Conservation (phyloP, 2,329 filamentous ascomycete genomes). For the Scytalidium lignicola region DNA sequence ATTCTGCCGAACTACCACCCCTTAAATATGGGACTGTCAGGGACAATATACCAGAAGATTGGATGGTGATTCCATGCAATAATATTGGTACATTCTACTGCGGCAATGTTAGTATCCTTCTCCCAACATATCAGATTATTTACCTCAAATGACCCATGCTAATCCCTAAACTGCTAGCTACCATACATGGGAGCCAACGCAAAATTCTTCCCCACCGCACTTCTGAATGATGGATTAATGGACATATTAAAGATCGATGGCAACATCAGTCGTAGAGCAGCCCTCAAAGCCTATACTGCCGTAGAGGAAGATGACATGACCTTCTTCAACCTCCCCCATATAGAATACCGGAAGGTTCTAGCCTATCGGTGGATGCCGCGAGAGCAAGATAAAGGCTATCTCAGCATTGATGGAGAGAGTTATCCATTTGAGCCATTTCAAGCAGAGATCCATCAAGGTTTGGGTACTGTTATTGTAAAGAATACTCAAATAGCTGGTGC, state of each 20-base stretch:
- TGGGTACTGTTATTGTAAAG: conserved; percentile 76
- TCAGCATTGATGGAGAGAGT: conserved; percentile 86
- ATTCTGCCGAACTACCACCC: conserved; percentile 53
- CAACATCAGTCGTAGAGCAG: conserved; percentile 59
- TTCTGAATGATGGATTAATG: conserved; percentile 75
- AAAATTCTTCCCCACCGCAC: conserved; percentile 79
- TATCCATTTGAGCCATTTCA: conserved; percentile 84
- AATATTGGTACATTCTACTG: conserved; percentile 86
- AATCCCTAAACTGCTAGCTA: conserved; percentile 48
- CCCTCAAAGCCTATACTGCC: conserved; percentile 61
- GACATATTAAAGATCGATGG: conserved; percentile 77
- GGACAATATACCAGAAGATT: conserved; percentile 68
- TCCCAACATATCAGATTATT: neutral
- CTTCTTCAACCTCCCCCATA: conserved; percentile 71
- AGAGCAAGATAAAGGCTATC: conserved; percentile 66
- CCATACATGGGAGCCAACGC: conserved; percentile 78
- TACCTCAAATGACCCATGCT: neutral
- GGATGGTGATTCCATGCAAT: conserved; percentile 66
- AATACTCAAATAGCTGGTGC: conserved; percentile 39
- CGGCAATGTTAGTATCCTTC: conserved; percentile 63
- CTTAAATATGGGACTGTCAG: conserved; percentile 72
- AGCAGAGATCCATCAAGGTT: conserved; percentile 72
- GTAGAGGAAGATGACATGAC: conserved; percentile 62
- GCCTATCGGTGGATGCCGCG: conserved; percentile 77
- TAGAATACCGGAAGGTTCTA: conserved; percentile 73